Conservation (phyloP, 2,329 filamentous ascomycete genomes). For the Hymenoscyphus fraxineus region DNA sequence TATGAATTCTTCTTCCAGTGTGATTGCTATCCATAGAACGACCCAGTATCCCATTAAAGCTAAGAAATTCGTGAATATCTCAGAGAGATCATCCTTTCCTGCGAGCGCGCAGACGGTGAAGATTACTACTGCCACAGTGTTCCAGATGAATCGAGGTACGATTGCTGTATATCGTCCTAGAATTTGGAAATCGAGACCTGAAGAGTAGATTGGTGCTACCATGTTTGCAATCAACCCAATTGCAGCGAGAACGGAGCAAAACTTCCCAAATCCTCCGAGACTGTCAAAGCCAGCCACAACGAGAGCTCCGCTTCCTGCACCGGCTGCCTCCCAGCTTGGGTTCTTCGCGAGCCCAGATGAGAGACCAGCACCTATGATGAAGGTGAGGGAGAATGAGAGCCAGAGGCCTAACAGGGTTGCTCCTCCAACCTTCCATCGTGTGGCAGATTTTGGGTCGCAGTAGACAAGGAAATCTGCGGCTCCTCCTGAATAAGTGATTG, state of each 20-base stretch:
- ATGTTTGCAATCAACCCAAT: constrained; percentile 64
- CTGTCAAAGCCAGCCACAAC: constrained; percentile 59
- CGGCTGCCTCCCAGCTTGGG: constrained; percentile 55
- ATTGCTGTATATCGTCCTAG: constrained; percentile 54
- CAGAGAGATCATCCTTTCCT: constrained; percentile 56
- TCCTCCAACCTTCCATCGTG: constrained; percentile 47
- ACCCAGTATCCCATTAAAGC: constrained; percentile 70
- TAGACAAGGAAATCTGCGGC: constrained; percentile 69
- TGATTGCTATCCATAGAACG: constrained; percentile 60
- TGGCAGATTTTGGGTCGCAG: constrained; percentile 47
- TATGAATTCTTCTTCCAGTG: constrained; percentile 58
- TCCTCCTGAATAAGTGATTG: constrained; percentile 59
- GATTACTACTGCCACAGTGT: constrained; percentile 57
- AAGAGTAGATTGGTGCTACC: constrained; percentile 60
- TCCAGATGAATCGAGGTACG: constrained; percentile 63
- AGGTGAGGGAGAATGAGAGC: constrained; percentile 56
- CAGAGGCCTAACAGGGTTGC: constrained; percentile 55
- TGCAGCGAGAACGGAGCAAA: constrained; percentile 62
- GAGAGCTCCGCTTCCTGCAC: constrained; percentile 57
- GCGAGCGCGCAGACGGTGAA: constrained; percentile 62
- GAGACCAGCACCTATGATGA: constrained; percentile 59
- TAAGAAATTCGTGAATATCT: constrained; percentile 66
- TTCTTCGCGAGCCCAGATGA: constrained; percentile 52
- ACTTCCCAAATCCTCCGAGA: constrained; percentile 60
- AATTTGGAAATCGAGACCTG: constrained; percentile 65